Evolutionary conservation across 1,139 yeast species (phyloP), one percentile per base, ranked within the genome.

Genomic region (Yamadazyma diddensiae): DNA sequence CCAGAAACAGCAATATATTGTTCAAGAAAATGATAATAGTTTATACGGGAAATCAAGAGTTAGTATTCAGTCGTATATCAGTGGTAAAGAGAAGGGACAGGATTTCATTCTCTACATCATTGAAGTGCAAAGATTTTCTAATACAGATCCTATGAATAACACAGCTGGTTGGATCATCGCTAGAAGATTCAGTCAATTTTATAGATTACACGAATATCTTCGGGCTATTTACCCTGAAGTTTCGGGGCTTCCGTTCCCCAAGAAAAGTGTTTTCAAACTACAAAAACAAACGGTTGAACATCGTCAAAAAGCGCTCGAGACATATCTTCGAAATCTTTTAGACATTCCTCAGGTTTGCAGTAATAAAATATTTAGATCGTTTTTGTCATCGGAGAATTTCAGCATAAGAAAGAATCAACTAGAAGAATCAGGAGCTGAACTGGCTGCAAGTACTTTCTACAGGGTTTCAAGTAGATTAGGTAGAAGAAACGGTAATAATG

Each of bases 121-220:
- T 26, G 90, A 82, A 49, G 87, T 88, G 4, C 81, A 79, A 37
- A 79, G 80, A 40, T 54, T 68, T 24, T 61, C 72, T 1, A 56
- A 53, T 17, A 67, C 64, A 9, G 62, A 65, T 35, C 63, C 70
- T 3, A 66, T 68, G 12, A 62, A 62, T 5, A 70, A 73, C 6
- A 66, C 76, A 6, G 87, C 92, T 0, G 87, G 90, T 0, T 90
- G 97, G 97, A 79, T 86, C 31, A 86, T 88, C 20, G 94, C 95
- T 0, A 64, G 97, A 45, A 64, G 97, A 36, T 90, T 79, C 50
- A 84, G 86, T 47, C 97, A 90, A 49, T 90, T 90, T 53, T 79
- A 71, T 55, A 76, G 73, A 41, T 63, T 90, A 20, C 80, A 88
- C 48, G 79, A 76, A 42, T 80, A 83, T 43, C 59, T 90, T 41